Conservation (phyloP, 192 early-diverging fungal genomes). For the Backusella mclennaniae region DNA sequence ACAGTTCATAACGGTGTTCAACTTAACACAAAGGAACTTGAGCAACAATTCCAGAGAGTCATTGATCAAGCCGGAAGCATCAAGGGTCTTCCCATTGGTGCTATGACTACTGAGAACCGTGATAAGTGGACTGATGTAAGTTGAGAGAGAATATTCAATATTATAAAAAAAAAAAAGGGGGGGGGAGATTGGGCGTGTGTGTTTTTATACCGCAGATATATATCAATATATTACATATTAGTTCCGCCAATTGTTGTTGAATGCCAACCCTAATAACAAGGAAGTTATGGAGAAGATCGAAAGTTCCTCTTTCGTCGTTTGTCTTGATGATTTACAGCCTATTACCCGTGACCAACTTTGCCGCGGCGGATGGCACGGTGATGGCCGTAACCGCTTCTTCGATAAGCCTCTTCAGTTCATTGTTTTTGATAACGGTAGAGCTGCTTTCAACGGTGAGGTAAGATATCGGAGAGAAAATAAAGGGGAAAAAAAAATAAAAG, state of each 20-base stretch:
- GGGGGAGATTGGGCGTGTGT: background rate
- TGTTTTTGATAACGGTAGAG: slow-evolving; percentile 96
- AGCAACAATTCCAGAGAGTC: slow-evolving; percentile 70
- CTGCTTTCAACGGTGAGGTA: slow-evolving; percentile 90
- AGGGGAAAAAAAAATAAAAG: background rate
- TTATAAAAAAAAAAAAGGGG: background rate
- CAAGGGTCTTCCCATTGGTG: slow-evolving; percentile 77
- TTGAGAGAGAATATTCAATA: background rate
- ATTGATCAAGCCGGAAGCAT: slow-evolving; percentile 63
- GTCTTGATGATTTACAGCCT: slow-evolving; percentile 85
- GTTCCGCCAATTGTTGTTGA: slow-evolving; percentile 63
- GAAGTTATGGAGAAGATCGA: slow-evolving; percentile 81
- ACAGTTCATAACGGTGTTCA: slow-evolving; percentile 73
- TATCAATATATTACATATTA: slow-evolving; percentile 13
- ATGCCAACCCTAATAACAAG: slow-evolving; percentile 68
- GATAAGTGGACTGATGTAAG: slow-evolving; percentile 86
- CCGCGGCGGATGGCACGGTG: slow-evolving; percentile 92
- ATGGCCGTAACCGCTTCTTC: slow-evolving; percentile 96
- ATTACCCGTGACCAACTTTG: slow-evolving; percentile 87
- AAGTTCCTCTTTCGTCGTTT: slow-evolving; percentile 82
- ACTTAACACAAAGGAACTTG: slow-evolving; percentile 82
- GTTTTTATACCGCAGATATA: background rate
- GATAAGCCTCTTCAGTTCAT: slow-evolving; percentile 97
- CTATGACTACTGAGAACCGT: slow-evolving; percentile 90
- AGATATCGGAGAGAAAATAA: background rate